Evolutionary conservation across 345 rosid species (phyloP).

Genomic region (Physaria fendleri): DNA sequence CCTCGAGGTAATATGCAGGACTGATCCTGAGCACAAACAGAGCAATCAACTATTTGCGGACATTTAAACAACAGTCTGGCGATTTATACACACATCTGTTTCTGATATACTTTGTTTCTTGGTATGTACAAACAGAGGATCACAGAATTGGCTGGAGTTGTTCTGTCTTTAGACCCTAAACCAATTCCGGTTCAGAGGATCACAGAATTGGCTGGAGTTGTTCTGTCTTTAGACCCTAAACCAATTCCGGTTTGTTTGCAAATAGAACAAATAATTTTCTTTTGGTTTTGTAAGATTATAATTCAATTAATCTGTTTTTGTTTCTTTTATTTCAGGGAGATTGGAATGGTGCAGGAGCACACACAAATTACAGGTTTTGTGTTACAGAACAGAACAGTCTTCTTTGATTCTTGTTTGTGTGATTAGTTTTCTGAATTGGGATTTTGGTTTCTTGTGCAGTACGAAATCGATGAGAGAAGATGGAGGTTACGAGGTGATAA

Average conservation of each 20-base stretch:
- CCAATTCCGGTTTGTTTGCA: slow-evolving; percentile 81
- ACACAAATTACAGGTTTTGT: slow-evolving; percentile 69
- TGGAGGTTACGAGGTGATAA: slow-evolving; percentile 56
- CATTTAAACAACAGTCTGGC: not conserved
- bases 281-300: not conserved
- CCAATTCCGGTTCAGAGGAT: slow-evolving; percentile 89
- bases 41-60: no score
- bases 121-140: slow-evolving; percentile 47
- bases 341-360: slow-evolving; percentile 98
- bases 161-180: slow-evolving; percentile 78
- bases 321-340: slow-evolving; percentile 44
- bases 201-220: slow-evolving; percentile 68
- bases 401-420: not conserved
- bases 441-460: slow-evolving; percentile 20
- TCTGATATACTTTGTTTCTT: not conserved
- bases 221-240: slow-evolving; percentile 78
- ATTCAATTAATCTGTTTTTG: not conserved
- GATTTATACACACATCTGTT: not conserved
- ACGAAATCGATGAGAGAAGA: slow-evolving; percentile 81
- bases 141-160: slow-evolving; percentile 68
- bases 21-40: no score
- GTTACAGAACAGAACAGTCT: not conserved
- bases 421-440: not conserved
- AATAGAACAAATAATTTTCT: no score
- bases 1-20: slow-evolving; percentile 81